A percentile compares a stretch with the other conserved stretches of the same genome.
These are phyloP conservation scores for Zygosaccharomyces pseudobailii DNA, from an alignment of 1,139 yeast genomes.

Conservation along the genomic window DNA sequence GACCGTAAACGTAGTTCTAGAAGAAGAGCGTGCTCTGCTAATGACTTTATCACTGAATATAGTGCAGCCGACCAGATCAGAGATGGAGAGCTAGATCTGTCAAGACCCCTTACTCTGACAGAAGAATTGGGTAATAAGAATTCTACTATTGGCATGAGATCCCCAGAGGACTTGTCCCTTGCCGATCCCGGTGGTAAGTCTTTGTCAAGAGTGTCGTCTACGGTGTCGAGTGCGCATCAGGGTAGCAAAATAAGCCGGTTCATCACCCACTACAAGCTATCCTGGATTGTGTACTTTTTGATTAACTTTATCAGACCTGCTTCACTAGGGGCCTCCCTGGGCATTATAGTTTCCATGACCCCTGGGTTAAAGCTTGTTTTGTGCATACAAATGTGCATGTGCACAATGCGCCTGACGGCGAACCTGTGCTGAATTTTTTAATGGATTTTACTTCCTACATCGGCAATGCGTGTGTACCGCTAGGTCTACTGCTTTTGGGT, in stretches of 20 bases:
- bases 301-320: slow-evolving; percentile 55
- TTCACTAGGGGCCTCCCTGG: slow-evolving; percentile 48
- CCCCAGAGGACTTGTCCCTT: slow-evolving; percentile 2
- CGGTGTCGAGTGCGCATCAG: background rate
- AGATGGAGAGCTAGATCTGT: slow-evolving; percentile 28
- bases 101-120: slow-evolving; percentile 26
- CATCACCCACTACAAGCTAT: slow-evolving; percentile 18
- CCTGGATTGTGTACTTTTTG: slow-evolving; percentile 30
- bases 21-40: slow-evolving; percentile 41
- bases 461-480: slow-evolving; percentile 80
- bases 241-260: slow-evolving; percentile 9
- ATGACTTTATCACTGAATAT: slow-evolving; percentile 55
- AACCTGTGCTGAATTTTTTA: slow-evolving; percentile 74
- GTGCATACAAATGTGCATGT: slow-evolving; percentile 40
- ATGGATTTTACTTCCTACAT: slow-evolving; percentile 71
- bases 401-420: slow-evolving; percentile 72
- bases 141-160: slow-evolving; percentile 9
- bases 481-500: slow-evolving; percentile 69
- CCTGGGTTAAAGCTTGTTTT: slow-evolving; percentile 68
- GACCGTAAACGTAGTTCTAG: background rate
- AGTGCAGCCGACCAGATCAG: slow-evolving; percentile 39
- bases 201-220: background rate
- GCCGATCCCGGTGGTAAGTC: background rate
- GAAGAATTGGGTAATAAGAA: slow-evolving; percentile 28
- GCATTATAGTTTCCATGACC: slow-evolving; percentile 57